Evolutionary conservation across 805 yeast species (phyloP), one percentile per base, ranked within the genome.

Genomic region (Schwanniomyces pseudopolymorphus): DNA sequence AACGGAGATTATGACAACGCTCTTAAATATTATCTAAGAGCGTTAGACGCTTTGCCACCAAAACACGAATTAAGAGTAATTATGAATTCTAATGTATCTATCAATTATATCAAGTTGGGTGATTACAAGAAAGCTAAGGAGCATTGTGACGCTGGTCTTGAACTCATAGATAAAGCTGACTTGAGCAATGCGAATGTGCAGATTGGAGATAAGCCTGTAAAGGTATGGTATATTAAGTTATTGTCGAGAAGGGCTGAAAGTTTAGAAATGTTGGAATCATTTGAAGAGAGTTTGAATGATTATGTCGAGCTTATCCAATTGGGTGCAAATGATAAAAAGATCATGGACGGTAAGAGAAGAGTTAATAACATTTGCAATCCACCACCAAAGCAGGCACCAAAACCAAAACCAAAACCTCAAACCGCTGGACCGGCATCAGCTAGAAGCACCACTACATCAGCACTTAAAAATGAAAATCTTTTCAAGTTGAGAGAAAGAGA

Each of bases 1-100:
- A 77, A 81, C n/a, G 99, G 99, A 16, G 92, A 94, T 61, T 94
- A 85, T 61, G 63, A 81, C 3, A 59, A 69, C 4, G 91, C 99
- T 0, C 69, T 80, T 11, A 75, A 69, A 24, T 73, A 75, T 44
- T 94, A 87, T 60, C 73, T 79, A 26, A 69, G 77, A 35, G 70
- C 81, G 40, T 56, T 75, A 22, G 48, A 55, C 11, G 58, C 80
- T 3, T 68, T 90, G 2, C 95, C 96, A 0, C 53, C 59, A 1
- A 69, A 70, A 8, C 96, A 92, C 62, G 76, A 83, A 25, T 72
- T 84, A 33, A 74, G 85, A 14, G 77, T 91, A 2, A 71, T 91
- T 17, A 79, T 89, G 2, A 74, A 75, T 42, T 87, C 97, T 0
- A 94, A 94, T 62, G 72, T 92, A 24, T 74, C 84, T 0, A 47